phyloP scores from a whole-genome alignment of 306 rosid species.

The Corylus americana region DNA sequence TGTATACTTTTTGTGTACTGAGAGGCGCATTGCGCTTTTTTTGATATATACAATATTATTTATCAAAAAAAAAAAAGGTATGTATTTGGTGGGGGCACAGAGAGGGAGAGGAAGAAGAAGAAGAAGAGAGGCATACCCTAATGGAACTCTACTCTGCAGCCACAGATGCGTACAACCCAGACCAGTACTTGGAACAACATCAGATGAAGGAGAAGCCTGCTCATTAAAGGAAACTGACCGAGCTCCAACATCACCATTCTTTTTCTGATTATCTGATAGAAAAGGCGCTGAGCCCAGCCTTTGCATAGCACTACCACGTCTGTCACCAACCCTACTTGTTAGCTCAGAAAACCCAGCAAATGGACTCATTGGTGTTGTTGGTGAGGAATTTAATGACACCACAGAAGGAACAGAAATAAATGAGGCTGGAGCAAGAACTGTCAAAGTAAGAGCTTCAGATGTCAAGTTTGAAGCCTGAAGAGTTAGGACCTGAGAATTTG shows the following conservation, averaged over 20 bases:
- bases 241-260: conserved; percentile 30
- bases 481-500: conserved; percentile 77
- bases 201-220: conserved; percentile 43
- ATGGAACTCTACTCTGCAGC: conserved; percentile 96
- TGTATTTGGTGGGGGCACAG: background rate
- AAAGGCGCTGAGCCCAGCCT: conserved; percentile 48
- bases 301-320: conserved; percentile 34
- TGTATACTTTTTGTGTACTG: too few relatives aligned
- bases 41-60: too few relatives aligned
- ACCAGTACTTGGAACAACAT: conserved; percentile 60
- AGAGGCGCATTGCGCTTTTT: too few relatives aligned
- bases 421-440: conserved; percentile 90
- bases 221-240: conserved; percentile 46
- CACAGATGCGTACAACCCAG: conserved; percentile 85
- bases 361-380: conserved; percentile 71
- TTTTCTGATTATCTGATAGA: conserved; percentile 46
- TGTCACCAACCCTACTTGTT: conserved; percentile 53
- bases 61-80: too few relatives aligned
- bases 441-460: conserved; percentile 80
- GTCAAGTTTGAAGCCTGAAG: conserved; percentile 97
- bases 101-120: background rate
- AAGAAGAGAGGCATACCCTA: conserved; percentile 64
- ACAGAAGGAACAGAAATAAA: conserved; percentile 65
- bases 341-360: conserved; percentile 58
- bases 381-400: conserved; percentile 68